Conservation (phyloP, 176 grass and related monocot species). For the Zizania latifolia region DNA sequence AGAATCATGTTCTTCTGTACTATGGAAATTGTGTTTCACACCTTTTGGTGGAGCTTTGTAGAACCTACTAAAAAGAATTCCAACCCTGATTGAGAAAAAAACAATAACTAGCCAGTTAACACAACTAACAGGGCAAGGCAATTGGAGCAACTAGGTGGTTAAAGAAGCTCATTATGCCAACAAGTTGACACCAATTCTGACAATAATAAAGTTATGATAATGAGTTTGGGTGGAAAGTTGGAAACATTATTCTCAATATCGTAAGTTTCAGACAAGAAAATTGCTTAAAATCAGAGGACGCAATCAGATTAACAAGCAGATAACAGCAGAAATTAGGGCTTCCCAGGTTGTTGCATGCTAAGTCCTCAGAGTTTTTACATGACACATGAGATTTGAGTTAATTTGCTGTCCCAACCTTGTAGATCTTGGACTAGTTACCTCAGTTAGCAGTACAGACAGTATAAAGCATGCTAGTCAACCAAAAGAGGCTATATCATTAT, state of each 20-base stretch:
- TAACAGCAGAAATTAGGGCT: neutral
- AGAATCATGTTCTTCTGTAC: neutral
- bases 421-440: neutral
- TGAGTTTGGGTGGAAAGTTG: neutral
- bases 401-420: neutral
- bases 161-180: conserved; percentile 17
- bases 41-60: neutral
- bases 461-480: neutral
- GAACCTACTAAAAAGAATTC: neutral
- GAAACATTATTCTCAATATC: neutral
- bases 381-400: neutral
- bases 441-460: neutral
- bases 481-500: too few species aligned
- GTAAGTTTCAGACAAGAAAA: neutral
- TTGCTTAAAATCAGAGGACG: neutral
- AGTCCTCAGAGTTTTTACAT: neutral
- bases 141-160: too few species aligned
- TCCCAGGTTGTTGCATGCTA: neutral
- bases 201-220: neutral
- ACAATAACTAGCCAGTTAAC: neutral
- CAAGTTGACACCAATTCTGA: neutral
- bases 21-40: neutral
- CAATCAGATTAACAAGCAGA: neutral
- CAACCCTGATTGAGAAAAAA: neutral
- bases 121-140: conserved; percentile 6